Conservation (phyloP, 2,329 filamentous ascomycete genomes). For the Curvularia sp. region DNA sequence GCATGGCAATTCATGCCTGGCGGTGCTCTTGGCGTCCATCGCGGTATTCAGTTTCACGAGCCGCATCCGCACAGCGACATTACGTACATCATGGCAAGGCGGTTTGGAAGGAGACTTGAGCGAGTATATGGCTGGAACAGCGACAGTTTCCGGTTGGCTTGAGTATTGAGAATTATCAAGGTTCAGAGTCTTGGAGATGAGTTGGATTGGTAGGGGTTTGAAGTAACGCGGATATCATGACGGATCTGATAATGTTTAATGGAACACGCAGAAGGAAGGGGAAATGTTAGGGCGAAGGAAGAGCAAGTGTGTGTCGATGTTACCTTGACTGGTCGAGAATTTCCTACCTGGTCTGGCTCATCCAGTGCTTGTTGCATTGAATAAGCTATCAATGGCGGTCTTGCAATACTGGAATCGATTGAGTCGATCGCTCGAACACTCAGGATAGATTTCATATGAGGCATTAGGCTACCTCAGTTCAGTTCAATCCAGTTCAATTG, state of each 20-base stretch:
- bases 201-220: neutral
- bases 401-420: too few species aligned
- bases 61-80: slow-evolving; percentile 65
- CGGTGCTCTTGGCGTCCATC: slow-evolving; percentile 48
- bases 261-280: neutral
- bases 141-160: neutral
- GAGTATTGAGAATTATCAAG: neutral
- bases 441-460: neutral
- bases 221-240: neutral
- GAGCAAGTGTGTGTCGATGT: neutral
- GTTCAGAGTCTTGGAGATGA: neutral
- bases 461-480: neutral
- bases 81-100: slow-evolving; percentile 55
- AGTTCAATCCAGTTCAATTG: neutral
- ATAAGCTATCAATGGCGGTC: neutral
- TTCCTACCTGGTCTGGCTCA: neutral
- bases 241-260: neutral
- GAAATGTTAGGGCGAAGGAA: neutral
- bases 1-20: slow-evolving; percentile 62
- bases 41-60: slow-evolving; percentile 67
- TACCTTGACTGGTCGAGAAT: neutral
- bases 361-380: neutral
- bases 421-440: neutral
- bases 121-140: slow-evolving; percentile 8
- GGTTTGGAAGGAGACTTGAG: slow-evolving; percentile 57